Base-by-base conservation (phyloP, 2,329 filamentous ascomycete genomes). In the Colletotrichum higginsianum region DNA sequence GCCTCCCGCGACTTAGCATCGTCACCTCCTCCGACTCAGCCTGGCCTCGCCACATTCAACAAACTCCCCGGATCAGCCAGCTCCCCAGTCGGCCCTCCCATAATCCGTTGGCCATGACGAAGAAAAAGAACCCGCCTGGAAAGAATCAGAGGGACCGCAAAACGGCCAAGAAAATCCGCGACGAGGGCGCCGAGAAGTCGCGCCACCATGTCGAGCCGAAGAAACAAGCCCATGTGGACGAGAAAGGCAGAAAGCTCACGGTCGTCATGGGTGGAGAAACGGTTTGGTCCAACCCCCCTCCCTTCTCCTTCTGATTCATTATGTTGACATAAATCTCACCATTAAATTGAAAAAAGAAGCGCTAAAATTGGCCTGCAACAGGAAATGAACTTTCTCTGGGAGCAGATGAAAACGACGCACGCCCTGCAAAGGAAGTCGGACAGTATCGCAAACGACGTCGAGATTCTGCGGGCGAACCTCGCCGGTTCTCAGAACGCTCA, bases 311-410 rank as follows among this genome's bases (percentile, higher is more conserved):
- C 2, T 38, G 9, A 1, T 38, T 38, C 9, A 38, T 38, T 38
- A 38, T 2, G 35, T 38, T 38, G 2, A 2, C 9, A 38, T 38
- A 11, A 2, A 38, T 5, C 12, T 12, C 23, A 2, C 12, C 8
- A 2, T 6, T 5, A 6, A 16, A 1, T 9, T 3, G n/a, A 4
- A n/a, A 5, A 38, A 11, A 2, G 4, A 0, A 23, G 12, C 18
- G 18, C 58, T 47, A n/a, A 60, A 9, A 5, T 1, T 1, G 9
- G 9, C 1, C 8, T 16, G 5, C 2, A 4, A 0, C 2, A 60
- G 42, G 42, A 60, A 16, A 60, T 60, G 56, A 6, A 47, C 21
- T 7, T 46, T 40, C 13, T 60, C 15, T 60, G 56, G 56, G 4
- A n/a, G 4, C 23, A 23, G 4, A 26, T 60, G 56, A 6, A 60